Evolutionary conservation across 2,329 filamentous ascomycete genomes (phyloP).

Genomic region (Phyllosticta citrichinensis): DNA sequence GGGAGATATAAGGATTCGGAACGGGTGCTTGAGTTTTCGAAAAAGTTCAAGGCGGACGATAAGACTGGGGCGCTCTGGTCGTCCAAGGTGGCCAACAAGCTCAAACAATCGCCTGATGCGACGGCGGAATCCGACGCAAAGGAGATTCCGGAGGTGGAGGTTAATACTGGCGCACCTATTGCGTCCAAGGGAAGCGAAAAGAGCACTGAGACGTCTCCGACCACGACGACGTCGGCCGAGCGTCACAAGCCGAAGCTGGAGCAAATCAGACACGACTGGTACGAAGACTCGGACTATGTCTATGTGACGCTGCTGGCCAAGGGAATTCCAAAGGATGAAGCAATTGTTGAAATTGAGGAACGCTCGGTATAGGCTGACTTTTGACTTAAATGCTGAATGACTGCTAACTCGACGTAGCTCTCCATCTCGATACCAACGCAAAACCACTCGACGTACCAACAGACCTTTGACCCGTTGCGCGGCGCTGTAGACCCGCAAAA

Average conservation of each 20-base stretch:
- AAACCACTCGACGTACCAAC: constrained; percentile 47
- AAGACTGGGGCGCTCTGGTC: constrained; percentile 49
- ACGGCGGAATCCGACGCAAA: constrained; percentile 33
- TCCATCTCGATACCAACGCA: constrained; percentile 49
- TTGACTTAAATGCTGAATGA: constrained; percentile 7
- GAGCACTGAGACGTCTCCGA: background rate
- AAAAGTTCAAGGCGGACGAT: constrained; percentile 43
- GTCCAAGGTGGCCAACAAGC: constrained; percentile 43
- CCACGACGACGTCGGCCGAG: background rate
- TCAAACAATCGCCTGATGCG: constrained; percentile 33
- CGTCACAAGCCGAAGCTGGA: constrained; percentile 36
- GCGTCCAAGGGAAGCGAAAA: constrained; percentile 11
- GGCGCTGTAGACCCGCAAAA: constrained; percentile 50
- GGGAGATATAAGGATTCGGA: constrained; percentile 65
- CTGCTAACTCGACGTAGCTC: constrained; percentile 28
- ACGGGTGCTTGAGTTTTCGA: constrained; percentile 53
- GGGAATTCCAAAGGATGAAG: constrained; percentile 48
- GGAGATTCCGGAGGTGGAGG: constrained; percentile 44
- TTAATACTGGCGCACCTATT: constrained; percentile 31
- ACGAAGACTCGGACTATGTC: constrained; percentile 51
- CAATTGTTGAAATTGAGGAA: constrained; percentile 42
- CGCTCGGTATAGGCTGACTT: constrained; percentile 26
- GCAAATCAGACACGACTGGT: constrained; percentile 61
- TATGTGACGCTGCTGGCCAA: constrained; percentile 58
- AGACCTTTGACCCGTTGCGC: constrained; percentile 57